Conservation (phyloP, 1,284 basidiomycete genomes). For the Sporisorium iseilematis-ciliati region DNA sequence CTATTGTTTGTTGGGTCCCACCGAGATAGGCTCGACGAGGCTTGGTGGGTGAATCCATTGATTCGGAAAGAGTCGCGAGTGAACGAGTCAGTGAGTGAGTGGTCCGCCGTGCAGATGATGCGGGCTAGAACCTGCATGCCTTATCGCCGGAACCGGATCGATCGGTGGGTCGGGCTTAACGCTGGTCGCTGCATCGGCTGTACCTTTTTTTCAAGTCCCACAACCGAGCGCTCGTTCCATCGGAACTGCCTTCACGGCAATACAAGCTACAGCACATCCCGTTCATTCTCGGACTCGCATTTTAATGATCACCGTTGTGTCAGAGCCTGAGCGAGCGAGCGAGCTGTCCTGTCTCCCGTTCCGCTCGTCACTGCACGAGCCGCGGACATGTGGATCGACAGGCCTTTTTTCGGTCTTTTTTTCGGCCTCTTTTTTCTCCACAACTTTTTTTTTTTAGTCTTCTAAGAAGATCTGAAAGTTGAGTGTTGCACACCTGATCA, state of each 20-base stretch:
- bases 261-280: too few relatives aligned
- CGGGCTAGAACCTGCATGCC: constrained; percentile 2
- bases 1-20: not conserved
- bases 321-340: too few relatives aligned
- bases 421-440: constrained; percentile 2
- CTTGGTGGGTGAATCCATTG: not conserved
- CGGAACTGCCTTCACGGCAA: not conserved
- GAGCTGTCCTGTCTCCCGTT: too few relatives aligned
- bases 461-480: not conserved
- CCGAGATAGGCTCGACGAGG: not conserved
- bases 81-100: too few relatives aligned
- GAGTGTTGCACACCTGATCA: not conserved
- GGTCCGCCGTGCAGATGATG: not conserved
- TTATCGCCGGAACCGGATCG: constrained; percentile 3
- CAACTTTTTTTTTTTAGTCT: not conserved
- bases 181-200: not conserved
- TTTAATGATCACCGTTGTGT: too few relatives aligned
- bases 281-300: too few relatives aligned
- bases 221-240: not conserved
- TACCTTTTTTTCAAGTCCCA: not conserved
- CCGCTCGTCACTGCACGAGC: too few relatives aligned
- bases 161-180: not conserved
- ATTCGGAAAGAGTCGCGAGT: too few relatives aligned
- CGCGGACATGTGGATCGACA: not conserved
- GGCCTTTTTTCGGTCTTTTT: not conserved